phyloP scores from a whole-genome alignment of 2,329 filamentous ascomycete genomes.

The Sporothrix sp. region DNA sequence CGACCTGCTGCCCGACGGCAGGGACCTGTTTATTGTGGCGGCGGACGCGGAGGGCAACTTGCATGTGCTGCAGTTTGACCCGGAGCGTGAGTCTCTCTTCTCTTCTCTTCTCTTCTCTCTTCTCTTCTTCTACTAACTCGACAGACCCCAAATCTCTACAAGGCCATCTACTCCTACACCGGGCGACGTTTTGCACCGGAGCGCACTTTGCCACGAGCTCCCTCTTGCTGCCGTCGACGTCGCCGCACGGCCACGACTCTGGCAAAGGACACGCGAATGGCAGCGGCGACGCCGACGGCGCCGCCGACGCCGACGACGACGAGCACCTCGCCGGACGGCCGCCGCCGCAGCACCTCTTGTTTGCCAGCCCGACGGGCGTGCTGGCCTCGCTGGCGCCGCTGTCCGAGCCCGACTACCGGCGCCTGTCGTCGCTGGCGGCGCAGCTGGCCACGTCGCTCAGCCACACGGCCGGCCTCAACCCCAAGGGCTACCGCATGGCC shows the following conservation, averaged over 20 bases:
- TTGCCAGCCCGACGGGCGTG: slow-evolving; percentile 49
- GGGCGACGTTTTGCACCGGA: slow-evolving; percentile 78
- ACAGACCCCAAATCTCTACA: slow-evolving; percentile 86
- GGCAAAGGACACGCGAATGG: neutral
- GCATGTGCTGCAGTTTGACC: slow-evolving; percentile 87
- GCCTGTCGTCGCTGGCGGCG: slow-evolving; percentile 69
- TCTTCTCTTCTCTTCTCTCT: neutral
- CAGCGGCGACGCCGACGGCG: slow-evolving; percentile 1
- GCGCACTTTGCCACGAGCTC: slow-evolving; percentile 66
- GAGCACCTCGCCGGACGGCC: slow-evolving; percentile 26
- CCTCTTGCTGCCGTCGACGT: slow-evolving; percentile 61
- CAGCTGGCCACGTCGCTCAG: slow-evolving; percentile 70
- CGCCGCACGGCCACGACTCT: neutral
- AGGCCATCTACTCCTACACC: slow-evolving; percentile 76
- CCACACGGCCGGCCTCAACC: slow-evolving; percentile 72
- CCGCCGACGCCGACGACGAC: slow-evolving; percentile 3
- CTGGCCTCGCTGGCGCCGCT: slow-evolving; percentile 69
- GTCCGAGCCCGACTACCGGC: slow-evolving; percentile 70
- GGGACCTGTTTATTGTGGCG: slow-evolving; percentile 71
- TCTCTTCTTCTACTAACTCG: neutral
- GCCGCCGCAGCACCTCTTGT: slow-evolving; percentile 15
- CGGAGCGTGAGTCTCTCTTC: slow-evolving; percentile 59
- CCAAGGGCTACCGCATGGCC: slow-evolving; percentile 61
- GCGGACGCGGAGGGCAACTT: slow-evolving; percentile 78
- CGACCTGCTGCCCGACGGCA: slow-evolving; percentile 80